Base-by-base conservation (phyloP, 768 basidiomycete genomes). In the Lyophyllum decastes region DNA sequence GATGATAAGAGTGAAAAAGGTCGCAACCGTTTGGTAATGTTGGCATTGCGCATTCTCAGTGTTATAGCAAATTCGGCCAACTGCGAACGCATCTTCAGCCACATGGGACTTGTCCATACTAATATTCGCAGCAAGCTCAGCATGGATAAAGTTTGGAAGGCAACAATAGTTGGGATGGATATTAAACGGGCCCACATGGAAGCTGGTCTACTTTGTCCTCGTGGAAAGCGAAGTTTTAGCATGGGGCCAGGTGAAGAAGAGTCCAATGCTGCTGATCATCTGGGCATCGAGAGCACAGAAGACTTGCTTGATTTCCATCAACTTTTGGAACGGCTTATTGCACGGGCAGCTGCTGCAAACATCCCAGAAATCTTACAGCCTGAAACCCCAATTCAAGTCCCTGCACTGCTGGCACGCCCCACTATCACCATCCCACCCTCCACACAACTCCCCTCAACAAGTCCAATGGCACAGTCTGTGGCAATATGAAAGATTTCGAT, bases 71-170 rank as follows among this genome's bases (percentile, higher is more conserved):
- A 72, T 54, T 72, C 70, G 8, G 71, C 73, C 10, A 66, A 64
- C 11, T 68, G 64, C 34, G 68, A 74, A 50, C 58, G 72, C 2
- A 22, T 64, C 2, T 74, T 72, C 64, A 74, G 72, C 56, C 35
- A 50, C 16, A 62, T 69, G 46, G 70, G 71, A 8, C 35, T 57
- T 17, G 61, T 64, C 26, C 62, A 68, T 17, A 72, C 68, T 17
- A 61, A 63, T 26, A 51, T 60, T 21, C 58, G 62, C 4, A 68
- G 62, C 4, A 68, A 47, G 34, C 60, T 68, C 9, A 41, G 54
- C 6, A 40, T 58, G n/a, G 57, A 67, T 43, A 65, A 62, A 49
- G 63, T 66, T 38, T 64, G 50, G n/a, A 63, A 68, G 41, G 49
- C 57, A 34, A 55, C 57, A 10, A 40, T 67, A 1, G 52, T 68